Base-by-base conservation (phyloP, 441 rosid genomes). In the Eutrema salsugineum region DNA sequence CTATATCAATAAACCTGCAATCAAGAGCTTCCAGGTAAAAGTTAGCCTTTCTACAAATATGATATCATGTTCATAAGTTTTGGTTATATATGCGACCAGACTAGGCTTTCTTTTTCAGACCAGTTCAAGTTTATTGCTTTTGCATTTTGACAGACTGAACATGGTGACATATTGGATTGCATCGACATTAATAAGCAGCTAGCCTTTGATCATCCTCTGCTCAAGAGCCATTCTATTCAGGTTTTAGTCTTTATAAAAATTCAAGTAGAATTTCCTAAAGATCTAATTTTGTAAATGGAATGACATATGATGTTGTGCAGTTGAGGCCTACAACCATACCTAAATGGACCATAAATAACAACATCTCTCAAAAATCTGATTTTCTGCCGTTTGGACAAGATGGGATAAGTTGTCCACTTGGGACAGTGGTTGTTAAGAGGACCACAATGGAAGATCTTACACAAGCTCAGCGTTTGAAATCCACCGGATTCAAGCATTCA, bases 131-230 rank as follows among this genome's bases (percentile, higher is more conserved):
- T 69, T 54, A 60, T 63, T 42, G 35, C 10, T 56, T 22, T 46
- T 42, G 5, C 7, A 11, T 35, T 44, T 33, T 8, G 36, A 49
- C 54, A 78, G 69, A 73, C 78, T 1, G 27, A 69, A n/a, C 8
- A 58, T 58, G 72, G 78, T 32, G 64, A 78, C 36, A 64, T 69
- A 19, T 49, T 73, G 8, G 78, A 73, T 44, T 73, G 81, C 33
- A 58, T 78, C 15, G 60, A 64, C 65, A 68, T 78, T 35, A n/a
- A 69, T 50, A 69, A 78, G 22, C 81, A 78, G 19, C 64, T 30
- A 48, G 75, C 81, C 16, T 68, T 78, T 68, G 75, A 78, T 49
- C 71, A 78, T 49, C 81, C 63, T 66, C 40, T 54, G 56, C 49
- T 56, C 50, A 77, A 39, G 27, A 68, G 55, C 42, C 77, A 72